These are phyloP conservation scores for Ophiostoma angusticollis DNA, from an alignment of 2,329 filamentous ascomycete species.

Conservation along the genomic window DNA sequence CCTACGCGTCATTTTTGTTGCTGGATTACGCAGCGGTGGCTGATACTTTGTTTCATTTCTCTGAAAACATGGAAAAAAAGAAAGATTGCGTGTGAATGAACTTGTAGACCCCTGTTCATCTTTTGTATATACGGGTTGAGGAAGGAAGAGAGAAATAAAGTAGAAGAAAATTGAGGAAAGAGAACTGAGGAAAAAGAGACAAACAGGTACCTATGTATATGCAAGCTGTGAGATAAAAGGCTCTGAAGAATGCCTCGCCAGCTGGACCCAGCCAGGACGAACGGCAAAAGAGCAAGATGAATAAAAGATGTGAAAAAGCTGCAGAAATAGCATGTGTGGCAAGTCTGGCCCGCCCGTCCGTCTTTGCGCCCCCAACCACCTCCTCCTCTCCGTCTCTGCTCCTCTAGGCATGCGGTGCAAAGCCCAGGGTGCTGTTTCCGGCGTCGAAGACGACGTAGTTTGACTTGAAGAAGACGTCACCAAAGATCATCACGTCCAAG, in stretches of 20 bases:
- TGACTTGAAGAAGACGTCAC: slow-evolving; percentile 49
- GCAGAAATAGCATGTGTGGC: too few relatives aligned
- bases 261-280: too few relatives aligned
- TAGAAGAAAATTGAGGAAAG: not conserved
- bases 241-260: too few relatives aligned
- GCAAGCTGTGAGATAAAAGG: too few relatives aligned
- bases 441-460: slow-evolving; percentile 46
- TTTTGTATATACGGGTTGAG: not conserved
- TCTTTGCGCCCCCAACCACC: too few relatives aligned
- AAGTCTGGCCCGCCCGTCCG: too few relatives aligned
- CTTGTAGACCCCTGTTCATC: not conserved
- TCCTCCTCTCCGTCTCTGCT: not conserved
- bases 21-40: too few relatives aligned
- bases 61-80: too few relatives aligned
- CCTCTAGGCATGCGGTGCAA: slow-evolving; percentile 31
- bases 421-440: slow-evolving; percentile 40
- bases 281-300: too few relatives aligned
- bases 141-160: not conserved
- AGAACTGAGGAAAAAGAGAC: not conserved
- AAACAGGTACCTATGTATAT: not conserved
- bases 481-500: slow-evolving; percentile 46
- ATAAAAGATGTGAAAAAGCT: not conserved
- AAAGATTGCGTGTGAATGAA: not conserved
- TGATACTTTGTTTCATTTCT: too few relatives aligned
- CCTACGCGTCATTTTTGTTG: too few relatives aligned